Base-by-base conservation (phyloP, 2,329 filamentous ascomycete genomes). In the Xylariales sp. region DNA sequence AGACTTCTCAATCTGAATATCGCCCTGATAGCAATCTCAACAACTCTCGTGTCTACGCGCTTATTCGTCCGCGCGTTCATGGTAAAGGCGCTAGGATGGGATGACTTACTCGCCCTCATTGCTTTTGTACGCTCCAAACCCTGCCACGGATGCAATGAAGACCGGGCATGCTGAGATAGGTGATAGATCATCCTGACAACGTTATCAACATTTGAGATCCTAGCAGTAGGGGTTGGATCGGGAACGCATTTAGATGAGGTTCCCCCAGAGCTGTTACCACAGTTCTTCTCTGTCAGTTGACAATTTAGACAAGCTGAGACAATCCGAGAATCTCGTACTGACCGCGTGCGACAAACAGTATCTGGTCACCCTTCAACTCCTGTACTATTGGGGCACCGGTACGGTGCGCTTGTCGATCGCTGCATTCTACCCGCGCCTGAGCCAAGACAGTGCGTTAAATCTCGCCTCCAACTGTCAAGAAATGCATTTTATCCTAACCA, bases 371-470 rank as follows among this genome's bases (percentile, higher is more conserved):
- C 48, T 50, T 29, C 48, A 38, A 10, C 40, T 56, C 11, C 24
- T 59, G 18, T 57, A 56, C 41, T 57, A 63, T 38, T 49, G 57
- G 40, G 50, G 42, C 2, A 51, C 57, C 1, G 58, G 56, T 11
- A 40, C 57, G 4, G 52, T 62, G 17, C 50, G 60, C 27, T 38
- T 63, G n/a, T 51, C 59, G 2, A 59, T 64, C 23, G 48, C 57
- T 7, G 53, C 55, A 4, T 62, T 64, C 40, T 41, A 63, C 14
- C 55, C 55, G 7, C 54, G 60, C 14, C 49, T 64, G n/a, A 50
- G 44, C 36, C 56, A 54, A 43, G 56, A 61, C 15, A 54, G 61
- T 62, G 47, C 44, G 56, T 33, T 28, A 15, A 14, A n/a, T n/a
- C n/a, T n/a, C n/a, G n/a, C n/a, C n/a, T n/a, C n/a, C n/a, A n/a